A percentile compares a stretch with the other conserved stretches of the same genome.
phyloP scores from a whole-genome alignment of 768 basidiomycete species.

The Amanita brunnescens region DNA sequence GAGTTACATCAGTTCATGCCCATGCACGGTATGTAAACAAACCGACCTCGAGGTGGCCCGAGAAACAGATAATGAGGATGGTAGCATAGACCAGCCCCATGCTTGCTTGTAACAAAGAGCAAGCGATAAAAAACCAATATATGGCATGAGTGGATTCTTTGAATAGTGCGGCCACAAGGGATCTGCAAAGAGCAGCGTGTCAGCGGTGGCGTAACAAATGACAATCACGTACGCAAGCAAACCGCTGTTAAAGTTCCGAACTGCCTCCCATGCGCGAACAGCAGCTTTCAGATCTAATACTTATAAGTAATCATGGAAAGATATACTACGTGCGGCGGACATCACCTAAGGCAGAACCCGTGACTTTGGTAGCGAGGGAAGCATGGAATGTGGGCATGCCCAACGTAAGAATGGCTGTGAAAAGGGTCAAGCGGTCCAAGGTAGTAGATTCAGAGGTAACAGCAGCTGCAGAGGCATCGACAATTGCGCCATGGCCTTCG shows the following conservation, averaged over 20 bases:
- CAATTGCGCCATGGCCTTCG: no score
- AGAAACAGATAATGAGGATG: conserved; percentile 1
- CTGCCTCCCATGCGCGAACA: not conserved
- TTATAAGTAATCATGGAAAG: not conserved
- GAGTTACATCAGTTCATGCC: not conserved
- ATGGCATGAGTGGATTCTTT: not conserved
- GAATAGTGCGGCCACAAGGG: not conserved
- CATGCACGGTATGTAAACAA: not conserved
- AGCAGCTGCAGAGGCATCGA: no score
- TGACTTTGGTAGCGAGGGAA: not conserved
- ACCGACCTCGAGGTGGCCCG: not conserved
- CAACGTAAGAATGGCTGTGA: not conserved
- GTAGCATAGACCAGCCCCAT: not conserved
- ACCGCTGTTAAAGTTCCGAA: not conserved
- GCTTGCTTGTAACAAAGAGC: not conserved
- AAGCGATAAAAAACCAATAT: not conserved
- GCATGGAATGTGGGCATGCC: not conserved
- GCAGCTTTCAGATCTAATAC: not conserved
- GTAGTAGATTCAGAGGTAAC: no score
- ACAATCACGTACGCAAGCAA: not conserved
- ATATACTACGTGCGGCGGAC: not conserved
- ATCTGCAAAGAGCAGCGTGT: not conserved
- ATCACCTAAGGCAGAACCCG: not conserved
- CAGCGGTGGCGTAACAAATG: not conserved
- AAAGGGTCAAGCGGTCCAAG: no score